phyloP scores from a whole-genome alignment of 805 yeast genomes.

The Yarrowia porcina region DNA sequence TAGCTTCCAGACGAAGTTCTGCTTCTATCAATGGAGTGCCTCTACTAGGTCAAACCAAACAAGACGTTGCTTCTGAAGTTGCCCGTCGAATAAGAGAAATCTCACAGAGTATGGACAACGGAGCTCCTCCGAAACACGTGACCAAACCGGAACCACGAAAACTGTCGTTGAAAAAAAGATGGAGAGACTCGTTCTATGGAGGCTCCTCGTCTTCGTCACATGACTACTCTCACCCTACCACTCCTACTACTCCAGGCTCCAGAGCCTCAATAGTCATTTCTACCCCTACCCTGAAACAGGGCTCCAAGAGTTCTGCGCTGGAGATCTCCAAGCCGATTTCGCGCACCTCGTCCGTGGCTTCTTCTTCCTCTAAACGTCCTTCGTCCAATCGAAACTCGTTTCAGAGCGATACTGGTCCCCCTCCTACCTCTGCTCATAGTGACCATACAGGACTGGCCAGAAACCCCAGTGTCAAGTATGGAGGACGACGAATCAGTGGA shows the following conservation, averaged over 20 bases:
- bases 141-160: slow-evolving; percentile 4
- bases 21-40: slow-evolving; percentile 20
- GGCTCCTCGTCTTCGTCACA: neutral
- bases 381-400: neutral
- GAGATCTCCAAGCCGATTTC: neutral
- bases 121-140: neutral
- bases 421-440: neutral
- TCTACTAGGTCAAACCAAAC: neutral
- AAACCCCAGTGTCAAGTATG: neutral
- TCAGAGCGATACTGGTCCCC: neutral
- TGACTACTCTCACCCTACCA: neutral
- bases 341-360: no score
- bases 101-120: neutral
- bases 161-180: slow-evolving; percentile 10
- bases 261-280: neutral
- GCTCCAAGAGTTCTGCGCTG: neutral
- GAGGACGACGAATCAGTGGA: neutral
- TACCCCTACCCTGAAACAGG: neutral
- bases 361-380: no score
- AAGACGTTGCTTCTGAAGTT: slow-evolving; percentile 17
- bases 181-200: slow-evolving; percentile 14
- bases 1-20: neutral
- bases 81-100: slow-evolving; percentile 14
- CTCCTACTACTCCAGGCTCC: neutral
- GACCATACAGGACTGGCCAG: neutral